Conservation (phyloP, 352 stramenopile genomes). For the Pythium apleroticum region DNA sequence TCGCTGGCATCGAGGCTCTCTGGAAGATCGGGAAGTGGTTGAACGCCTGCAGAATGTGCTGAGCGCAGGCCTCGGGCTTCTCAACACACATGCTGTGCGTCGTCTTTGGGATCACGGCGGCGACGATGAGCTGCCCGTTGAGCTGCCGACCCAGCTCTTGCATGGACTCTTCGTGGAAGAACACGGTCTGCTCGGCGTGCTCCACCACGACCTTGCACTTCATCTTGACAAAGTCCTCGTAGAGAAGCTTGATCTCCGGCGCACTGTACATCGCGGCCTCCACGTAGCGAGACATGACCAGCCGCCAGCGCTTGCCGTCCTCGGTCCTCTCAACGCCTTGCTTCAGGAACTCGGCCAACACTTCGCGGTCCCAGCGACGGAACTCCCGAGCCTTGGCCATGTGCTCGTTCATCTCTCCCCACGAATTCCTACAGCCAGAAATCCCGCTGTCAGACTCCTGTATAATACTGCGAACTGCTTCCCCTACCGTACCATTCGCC, state of each 20-base stretch:
- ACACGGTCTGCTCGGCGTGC: slow-evolving; percentile 10
- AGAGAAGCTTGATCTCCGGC: neutral
- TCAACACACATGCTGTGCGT: slow-evolving; percentile 20
- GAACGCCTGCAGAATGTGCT: slow-evolving; percentile 13
- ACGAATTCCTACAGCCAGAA: slow-evolving; percentile 7
- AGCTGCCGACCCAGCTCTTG: slow-evolving; percentile 2
- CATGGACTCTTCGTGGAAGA: slow-evolving; percentile 8
- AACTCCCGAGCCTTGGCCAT: slow-evolving; percentile 1
- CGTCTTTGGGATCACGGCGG: slow-evolving; percentile 10
- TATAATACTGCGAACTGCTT: too few relatives aligned
- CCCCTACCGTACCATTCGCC: neutral
- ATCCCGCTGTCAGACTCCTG: too few relatives aligned
- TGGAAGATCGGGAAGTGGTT: slow-evolving; percentile 19
- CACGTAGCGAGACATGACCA: neutral
- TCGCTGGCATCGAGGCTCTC: neutral
- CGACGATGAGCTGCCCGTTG: slow-evolving; percentile 10
- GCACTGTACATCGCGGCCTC: slow-evolving; percentile 16
- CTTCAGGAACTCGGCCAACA: slow-evolving; percentile 1
- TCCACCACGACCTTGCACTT: slow-evolving; percentile 20
- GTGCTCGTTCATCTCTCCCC: slow-evolving; percentile 1
- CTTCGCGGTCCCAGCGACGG: slow-evolving; percentile 9
- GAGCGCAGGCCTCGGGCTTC: slow-evolving; percentile 10
- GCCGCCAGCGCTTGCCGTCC: slow-evolving; percentile 11
- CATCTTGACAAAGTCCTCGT: slow-evolving; percentile 8
- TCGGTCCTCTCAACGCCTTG: slow-evolving; percentile 11